Conservation (phyloP, 164 flowering plant species). For the Berberis vulgaris region DNA sequence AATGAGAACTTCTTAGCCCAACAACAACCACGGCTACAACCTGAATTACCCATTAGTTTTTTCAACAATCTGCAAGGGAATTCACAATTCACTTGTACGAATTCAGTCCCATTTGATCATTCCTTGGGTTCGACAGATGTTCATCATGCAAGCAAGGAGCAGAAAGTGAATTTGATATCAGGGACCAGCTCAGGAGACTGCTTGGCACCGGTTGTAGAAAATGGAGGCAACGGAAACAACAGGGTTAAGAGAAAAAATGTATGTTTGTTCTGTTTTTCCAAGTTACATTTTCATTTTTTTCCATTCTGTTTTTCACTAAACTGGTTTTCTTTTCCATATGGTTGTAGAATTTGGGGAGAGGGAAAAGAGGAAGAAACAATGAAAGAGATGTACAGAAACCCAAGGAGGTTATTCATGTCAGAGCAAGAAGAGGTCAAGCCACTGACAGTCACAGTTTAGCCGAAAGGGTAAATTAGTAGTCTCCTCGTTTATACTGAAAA, state of each 20-base stretch:
- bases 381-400: conserved; percentile 29
- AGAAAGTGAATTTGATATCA: conserved; percentile 14
- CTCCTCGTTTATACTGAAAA: not conserved
- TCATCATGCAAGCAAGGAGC: conserved; percentile 17
- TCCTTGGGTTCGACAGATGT: conserved; percentile 8
- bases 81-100: conserved; percentile 2
- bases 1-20: conserved; percentile 15
- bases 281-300: not conserved
- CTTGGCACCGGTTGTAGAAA: conserved; percentile 12
- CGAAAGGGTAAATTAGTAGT: conserved; percentile 40
- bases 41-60: conserved; percentile 10
- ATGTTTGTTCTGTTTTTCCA: conserved; percentile 4
- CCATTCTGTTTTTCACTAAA: not conserved
- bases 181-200: conserved; percentile 26
- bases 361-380: conserved; percentile 28
- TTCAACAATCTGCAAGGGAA: conserved; percentile 4
- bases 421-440: conserved; percentile 71
- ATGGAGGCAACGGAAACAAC: conserved; percentile 5
- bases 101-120: conserved; percentile 14
- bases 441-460: conserved; percentile 75
- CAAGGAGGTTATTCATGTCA: conserved; percentile 58
- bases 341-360: conserved; percentile 25
- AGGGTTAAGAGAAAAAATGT: conserved; percentile 18
- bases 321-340: not conserved
- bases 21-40: conserved; percentile 9